These are phyloP conservation scores for Discostella stelligera DNA, from an alignment of 352 stramenopile genomes.

Conservation along the genomic window DNA sequence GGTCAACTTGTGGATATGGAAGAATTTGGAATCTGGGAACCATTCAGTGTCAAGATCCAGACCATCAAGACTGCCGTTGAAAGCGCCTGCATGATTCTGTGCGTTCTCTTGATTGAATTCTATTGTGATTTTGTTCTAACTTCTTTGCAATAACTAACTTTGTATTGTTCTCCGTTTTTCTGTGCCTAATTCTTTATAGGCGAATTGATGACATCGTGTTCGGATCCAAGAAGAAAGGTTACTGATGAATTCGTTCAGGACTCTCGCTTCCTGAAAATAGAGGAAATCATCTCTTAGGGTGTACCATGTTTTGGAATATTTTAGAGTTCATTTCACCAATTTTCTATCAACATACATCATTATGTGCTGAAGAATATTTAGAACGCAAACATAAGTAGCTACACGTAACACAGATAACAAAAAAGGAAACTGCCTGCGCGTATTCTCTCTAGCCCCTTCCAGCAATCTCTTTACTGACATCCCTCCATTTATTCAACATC, in stretches of 20 bases:
- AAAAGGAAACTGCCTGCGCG: neutral
- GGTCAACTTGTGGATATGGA: conserved; percentile 92
- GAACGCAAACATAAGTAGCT: neutral
- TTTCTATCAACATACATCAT: neutral
- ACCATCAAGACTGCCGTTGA: conserved; percentile 99
- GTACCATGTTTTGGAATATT: neutral
- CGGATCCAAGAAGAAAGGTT: conserved; percentile 89
- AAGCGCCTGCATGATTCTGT: conserved; percentile 93
- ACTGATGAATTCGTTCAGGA: conserved; percentile 9
- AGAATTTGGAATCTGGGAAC: conserved; percentile 97
- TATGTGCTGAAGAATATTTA: neutral
- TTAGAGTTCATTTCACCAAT: neutral
- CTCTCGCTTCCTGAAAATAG: neutral
- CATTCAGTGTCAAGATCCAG: conserved; percentile 99
- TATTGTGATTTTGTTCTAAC: neutral
- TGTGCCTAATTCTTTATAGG: conserved; percentile 50
- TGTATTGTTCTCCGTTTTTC: conserved; percentile 65
- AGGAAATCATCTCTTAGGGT: neutral
- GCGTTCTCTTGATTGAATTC: conserved; percentile 26
- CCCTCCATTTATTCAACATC: conserved; percentile 73
- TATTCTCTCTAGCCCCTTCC: conserved; percentile 19
- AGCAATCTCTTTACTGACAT: conserved; percentile 72
- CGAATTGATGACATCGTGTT: conserved; percentile 99
- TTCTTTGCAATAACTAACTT: conserved; percentile 11
- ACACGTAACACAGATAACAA: neutral